Percentiles rank a stretch among this genome's conserved stretches.
phyloP scores from a whole-genome alignment of 441 rosid genomes.

The Gossypium aridum region DNA sequence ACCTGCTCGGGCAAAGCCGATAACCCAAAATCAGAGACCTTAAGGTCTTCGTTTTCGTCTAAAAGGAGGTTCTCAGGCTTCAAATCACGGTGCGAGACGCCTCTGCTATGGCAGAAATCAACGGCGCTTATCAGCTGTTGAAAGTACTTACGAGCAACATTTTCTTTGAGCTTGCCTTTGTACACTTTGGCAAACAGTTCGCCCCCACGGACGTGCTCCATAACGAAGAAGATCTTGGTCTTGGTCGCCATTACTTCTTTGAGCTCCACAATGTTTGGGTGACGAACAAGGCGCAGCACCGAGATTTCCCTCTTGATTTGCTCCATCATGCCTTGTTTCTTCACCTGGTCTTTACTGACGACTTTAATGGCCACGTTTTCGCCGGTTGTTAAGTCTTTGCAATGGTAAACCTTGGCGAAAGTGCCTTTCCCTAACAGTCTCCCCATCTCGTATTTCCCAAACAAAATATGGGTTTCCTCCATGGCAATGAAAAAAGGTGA shows the following conservation, averaged over 20 bases:
- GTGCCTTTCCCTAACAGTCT: slow-evolving; percentile 70
- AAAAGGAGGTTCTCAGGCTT: slow-evolving; percentile 75
- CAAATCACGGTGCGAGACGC: slow-evolving; percentile 74
- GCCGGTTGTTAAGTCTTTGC: slow-evolving; percentile 32
- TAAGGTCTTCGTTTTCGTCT: slow-evolving; percentile 63
- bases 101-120: slow-evolving; percentile 82
- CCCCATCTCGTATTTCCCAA: slow-evolving; percentile 78
- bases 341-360: slow-evolving; percentile 57
- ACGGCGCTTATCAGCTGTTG: slow-evolving; percentile 72
- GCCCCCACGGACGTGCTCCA: slow-evolving; percentile 82
- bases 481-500: neutral
- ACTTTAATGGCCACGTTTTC: slow-evolving; percentile 73
- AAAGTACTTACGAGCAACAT: slow-evolving; percentile 58
- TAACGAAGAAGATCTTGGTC: slow-evolving; percentile 60
- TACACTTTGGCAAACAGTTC: slow-evolving; percentile 68
- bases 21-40: slow-evolving; percentile 76
- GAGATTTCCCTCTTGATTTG: slow-evolving; percentile 82
- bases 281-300: slow-evolving; percentile 62
- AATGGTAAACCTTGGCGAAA: slow-evolving; percentile 67
- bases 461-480: slow-evolving; percentile 43
- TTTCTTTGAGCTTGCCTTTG: slow-evolving; percentile 58
- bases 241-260: slow-evolving; percentile 78
- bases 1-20: slow-evolving; percentile 74
- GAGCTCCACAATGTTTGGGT: slow-evolving; percentile 63
- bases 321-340: slow-evolving; percentile 62